Base-by-base conservation (phyloP, 2,329 filamentous ascomycete genomes). In the Hymenoscyphus linearis region DNA sequence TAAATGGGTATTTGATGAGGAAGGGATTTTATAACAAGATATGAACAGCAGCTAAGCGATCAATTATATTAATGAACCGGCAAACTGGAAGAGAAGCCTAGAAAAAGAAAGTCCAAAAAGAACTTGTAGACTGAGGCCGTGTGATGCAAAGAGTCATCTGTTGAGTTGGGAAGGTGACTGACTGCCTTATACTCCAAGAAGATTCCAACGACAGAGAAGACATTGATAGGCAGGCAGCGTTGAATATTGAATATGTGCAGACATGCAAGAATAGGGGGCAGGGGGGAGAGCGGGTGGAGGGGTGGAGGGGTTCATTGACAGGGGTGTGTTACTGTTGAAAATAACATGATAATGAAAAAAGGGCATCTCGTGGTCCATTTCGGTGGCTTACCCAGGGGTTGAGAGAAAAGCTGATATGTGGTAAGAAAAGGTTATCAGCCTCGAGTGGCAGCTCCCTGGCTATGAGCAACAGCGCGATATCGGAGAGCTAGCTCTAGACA, bases 151-250 rank as follows among this genome's bases (percentile, higher is more conserved):
- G 70, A 72, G 68, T 71, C 70, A 72, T 71, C 62, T 67, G 66
- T 58, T 52, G 60, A 58, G 62, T 53, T 44, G 65, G 65, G 65
- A 65, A 66, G 60, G 64, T 67, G 69, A 68, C 70, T 67, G 69
- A 68, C 70, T 69, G 69, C 71, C 71, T 72, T 72, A 72, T 69
- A 70, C 52, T 62, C 57, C 63, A 63, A n/a, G n/a, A 61, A 60
- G 57, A 57, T 60, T 62, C 62, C 60, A 60, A 64, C 26, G 54
- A 52, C 40, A 62, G 26, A 65, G 58, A 67, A 37, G 57, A 40
- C 55, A 66, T 65, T 68, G n/a, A n/a, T n/a, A n/a, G n/a, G n/a
- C n/a, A 71, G 69, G 70, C 70, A 71, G 60, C 70, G 62, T 65
- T 64, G 60, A 66, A 64, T 63, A 54, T 55, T 64, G 52, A 60